Base-by-base conservation (phyloP, 495 filamentous ascomycete genomes). In the Penicillium simplicissimum region DNA sequence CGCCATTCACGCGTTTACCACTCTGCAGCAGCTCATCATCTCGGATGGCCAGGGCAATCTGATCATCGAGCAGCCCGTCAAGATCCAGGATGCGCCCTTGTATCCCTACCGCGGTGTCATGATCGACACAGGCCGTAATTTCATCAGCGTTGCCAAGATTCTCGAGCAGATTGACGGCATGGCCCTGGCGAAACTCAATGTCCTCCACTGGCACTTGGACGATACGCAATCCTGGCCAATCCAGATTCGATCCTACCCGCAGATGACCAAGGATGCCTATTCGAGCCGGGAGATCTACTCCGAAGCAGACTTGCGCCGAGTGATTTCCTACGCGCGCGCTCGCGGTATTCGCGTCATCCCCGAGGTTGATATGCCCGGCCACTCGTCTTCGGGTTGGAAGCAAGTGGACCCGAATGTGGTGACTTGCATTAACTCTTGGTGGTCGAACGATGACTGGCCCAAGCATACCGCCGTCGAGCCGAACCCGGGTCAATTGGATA, bases 1-100 rank as follows among this genome's bases (percentile, higher is more conserved):
- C 34, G 81, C 80, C n/a, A 67, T 87, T 8, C 82, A 84, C 67
- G 84, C 83, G 14, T 83, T 87, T 60, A 85, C 82, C n/a, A 87
- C 84, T 10, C 67, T 85, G 34, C 79, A 81, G 59, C 82, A 85
- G 63, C 61, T 85, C 14, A 71, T 85, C 54, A 83, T 83, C 62
- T 77, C 74, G 0, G 73, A 82, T 23, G 75, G 76, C 14, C 58
- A 74, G 11, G 78, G 78, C 11, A 76, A 76, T 0, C 61, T 85
- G 55, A 69, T 81, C 6, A 72, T 83, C 40, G 81, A 83, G 65
- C 78, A 83, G 61, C 77, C 79, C 0, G 81, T 83, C 25, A 59
- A 63, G 19, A 82, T 83, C 61, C 31, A 74, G 47, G 81, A 83
- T 66, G 68, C 70, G 1, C 81, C 81, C 3, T 56, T 83, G 31